These are phyloP conservation scores for Bipolaris cookei DNA, from an alignment of 2,329 filamentous ascomycete genomes.

Conservation along the genomic window DNA sequence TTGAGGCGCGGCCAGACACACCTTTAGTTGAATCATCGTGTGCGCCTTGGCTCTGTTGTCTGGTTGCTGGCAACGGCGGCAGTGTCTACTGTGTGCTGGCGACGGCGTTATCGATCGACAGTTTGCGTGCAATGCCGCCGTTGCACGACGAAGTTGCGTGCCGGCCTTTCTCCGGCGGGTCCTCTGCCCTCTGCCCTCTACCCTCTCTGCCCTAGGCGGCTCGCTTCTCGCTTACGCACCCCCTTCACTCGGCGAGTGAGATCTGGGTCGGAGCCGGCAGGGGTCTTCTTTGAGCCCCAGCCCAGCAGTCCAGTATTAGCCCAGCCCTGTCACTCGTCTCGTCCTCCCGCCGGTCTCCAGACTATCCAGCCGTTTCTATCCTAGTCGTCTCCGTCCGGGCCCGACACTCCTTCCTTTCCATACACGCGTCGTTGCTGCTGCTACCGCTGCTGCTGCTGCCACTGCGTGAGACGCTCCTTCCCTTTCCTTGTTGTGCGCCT, in stretches of 20 bases:
- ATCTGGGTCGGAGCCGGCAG: constrained; percentile 11
- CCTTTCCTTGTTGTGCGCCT: constrained; percentile 6
- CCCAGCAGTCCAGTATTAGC: neutral
- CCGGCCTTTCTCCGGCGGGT: constrained; percentile 6
- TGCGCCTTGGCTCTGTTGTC: constrained; percentile 2
- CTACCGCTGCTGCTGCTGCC: constrained; percentile 4
- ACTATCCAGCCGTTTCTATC: constrained; percentile 24
- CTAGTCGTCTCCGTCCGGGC: constrained; percentile 31
- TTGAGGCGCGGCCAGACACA: constrained; percentile 21
- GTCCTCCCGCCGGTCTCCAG: constrained; percentile 25
- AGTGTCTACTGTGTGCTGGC: constrained; percentile 15
- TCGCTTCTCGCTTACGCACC: constrained; percentile 15
- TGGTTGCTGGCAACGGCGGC: neutral
- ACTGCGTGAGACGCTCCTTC: constrained; percentile 35
- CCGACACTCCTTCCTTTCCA: constrained; percentile 36
- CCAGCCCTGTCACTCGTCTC: constrained; percentile 25
- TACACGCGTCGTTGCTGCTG: constrained; percentile 16
- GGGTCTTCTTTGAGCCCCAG: constrained; percentile 12
- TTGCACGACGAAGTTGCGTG: constrained; percentile 8
- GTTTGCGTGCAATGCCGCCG: constrained; percentile 5
- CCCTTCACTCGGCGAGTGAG: constrained; percentile 9
- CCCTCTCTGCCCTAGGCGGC: neutral
- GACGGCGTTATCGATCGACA: constrained; percentile 5
- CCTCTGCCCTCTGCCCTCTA: neutral
- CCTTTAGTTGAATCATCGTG: constrained; percentile 51